Evolutionary conservation across 805 yeast species (phyloP).

Genomic region (Diddensiella santjacobensis): DNA sequence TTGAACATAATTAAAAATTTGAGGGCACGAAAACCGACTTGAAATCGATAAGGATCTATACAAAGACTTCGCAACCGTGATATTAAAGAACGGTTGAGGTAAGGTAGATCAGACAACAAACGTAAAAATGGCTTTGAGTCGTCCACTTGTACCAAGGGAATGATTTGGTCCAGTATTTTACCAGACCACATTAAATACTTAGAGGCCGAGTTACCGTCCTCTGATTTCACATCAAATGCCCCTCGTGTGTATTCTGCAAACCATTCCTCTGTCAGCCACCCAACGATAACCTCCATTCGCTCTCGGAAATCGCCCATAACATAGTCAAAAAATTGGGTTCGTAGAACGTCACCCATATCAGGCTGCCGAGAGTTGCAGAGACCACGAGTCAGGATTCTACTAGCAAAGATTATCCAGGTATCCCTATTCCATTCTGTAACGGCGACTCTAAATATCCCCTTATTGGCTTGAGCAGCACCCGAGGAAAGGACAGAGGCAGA

Average conservation of each 20-base stretch:
- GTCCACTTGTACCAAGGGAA: slow-evolving; percentile 77
- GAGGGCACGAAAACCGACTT: slow-evolving; percentile 77
- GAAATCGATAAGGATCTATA: slow-evolving; percentile 76
- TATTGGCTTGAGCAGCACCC: slow-evolving; percentile 21
- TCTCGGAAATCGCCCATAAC: slow-evolving; percentile 68
- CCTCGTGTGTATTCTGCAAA: slow-evolving; percentile 45
- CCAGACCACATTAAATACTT: slow-evolving; percentile 65
- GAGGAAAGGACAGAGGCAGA: slow-evolving; percentile 13
- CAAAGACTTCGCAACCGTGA: slow-evolving; percentile 67
- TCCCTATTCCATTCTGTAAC: slow-evolving; percentile 57
- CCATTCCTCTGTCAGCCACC: slow-evolving; percentile 98
- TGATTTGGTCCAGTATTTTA: slow-evolving; percentile 67
- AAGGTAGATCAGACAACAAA: slow-evolving; percentile 83
- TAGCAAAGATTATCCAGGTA: slow-evolving; percentile 72
- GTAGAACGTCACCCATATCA: slow-evolving; percentile 46
- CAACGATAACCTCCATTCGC: slow-evolving; percentile 70
- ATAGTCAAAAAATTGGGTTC: slow-evolving; percentile 68
- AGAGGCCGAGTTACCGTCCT: slow-evolving; percentile 23
- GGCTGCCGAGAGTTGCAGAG: slow-evolving; percentile 32
- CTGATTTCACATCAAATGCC: slow-evolving; percentile 8
- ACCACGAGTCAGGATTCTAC: slow-evolving; percentile 83
- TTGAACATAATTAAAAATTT: slow-evolving; percentile 80
- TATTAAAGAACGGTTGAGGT: slow-evolving; percentile 58
- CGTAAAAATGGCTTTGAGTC: slow-evolving; percentile 82
- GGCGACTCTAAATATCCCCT: slow-evolving; percentile 30